These are phyloP conservation scores for Auricularia heimuer DNA, from an alignment of 768 basidiomycete genomes.

Conservation along the genomic window DNA sequence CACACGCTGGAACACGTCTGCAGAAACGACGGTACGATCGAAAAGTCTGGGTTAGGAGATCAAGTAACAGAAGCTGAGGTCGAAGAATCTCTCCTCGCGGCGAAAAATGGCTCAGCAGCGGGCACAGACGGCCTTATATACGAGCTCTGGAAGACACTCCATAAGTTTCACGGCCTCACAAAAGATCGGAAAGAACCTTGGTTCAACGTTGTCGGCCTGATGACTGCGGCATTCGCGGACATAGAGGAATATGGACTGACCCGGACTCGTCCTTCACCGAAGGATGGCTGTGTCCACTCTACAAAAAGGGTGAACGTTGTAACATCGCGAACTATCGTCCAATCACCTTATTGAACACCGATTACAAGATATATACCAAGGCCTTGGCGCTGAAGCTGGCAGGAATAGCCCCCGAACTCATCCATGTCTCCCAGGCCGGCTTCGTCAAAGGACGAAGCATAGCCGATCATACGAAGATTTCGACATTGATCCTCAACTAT, in stretches of 20 bases:
- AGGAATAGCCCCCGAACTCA: neutral
- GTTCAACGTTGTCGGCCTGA: neutral
- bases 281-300: conserved; percentile 14
- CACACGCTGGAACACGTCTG: neutral
- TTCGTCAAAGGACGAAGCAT: too few relatives aligned
- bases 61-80: neutral
- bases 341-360: conserved; percentile 15
- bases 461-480: too few relatives aligned
- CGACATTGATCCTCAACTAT: too few relatives aligned
- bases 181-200: neutral
- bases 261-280: conserved; percentile 12
- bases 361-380: conserved; percentile 17
- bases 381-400: conserved; percentile 5
- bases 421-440: too few relatives aligned
- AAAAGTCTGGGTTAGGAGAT: neutral
- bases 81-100: neutral
- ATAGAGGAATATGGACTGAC: neutral
- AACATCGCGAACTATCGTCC: conserved; percentile 14
- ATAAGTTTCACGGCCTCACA: neutral
- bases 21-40: neutral
- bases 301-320: conserved; percentile 11
- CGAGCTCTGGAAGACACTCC: neutral
- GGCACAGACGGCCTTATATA: too few relatives aligned
- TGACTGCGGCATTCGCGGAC: neutral
- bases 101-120: neutral